Evolutionary conservation across 2,329 filamentous ascomycete genomes (phyloP).

Genomic region (Septoria petroselini): DNA sequence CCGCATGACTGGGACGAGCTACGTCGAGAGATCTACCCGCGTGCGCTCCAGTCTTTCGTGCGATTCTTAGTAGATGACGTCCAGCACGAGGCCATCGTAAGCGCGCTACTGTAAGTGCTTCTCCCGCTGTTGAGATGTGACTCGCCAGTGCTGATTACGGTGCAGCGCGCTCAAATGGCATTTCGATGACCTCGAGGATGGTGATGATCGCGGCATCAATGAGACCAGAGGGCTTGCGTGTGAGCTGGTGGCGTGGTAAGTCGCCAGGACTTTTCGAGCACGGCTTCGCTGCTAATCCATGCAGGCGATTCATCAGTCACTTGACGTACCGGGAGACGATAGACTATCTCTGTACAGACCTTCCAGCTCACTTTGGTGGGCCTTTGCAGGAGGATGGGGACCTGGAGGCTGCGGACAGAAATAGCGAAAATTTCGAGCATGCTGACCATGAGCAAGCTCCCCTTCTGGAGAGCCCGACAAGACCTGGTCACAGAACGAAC

Average conservation of each 20-base stretch:
- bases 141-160: neutral
- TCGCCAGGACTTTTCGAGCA: neutral
- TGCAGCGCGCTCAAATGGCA: constrained; percentile 70
- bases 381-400: constrained; percentile 14
- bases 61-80: constrained; percentile 62
- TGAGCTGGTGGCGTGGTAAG: constrained; percentile 69
- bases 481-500: constrained; percentile 17
- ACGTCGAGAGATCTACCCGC: constrained; percentile 61
- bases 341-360: constrained; percentile 70
- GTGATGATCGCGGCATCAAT: constrained; percentile 61
- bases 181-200: constrained; percentile 60
- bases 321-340: constrained; percentile 71
- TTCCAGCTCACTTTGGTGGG: constrained; percentile 38
- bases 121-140: too few species aligned
- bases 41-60: constrained; percentile 58
- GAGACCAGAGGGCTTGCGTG: constrained; percentile 69
- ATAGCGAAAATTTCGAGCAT: constrained; percentile 14
- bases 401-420: constrained; percentile 20
- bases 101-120: constrained; percentile 61
- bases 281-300: neutral
- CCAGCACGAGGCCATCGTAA: constrained; percentile 67
- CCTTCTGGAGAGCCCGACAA: constrained; percentile 19
- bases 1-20: constrained; percentile 73
- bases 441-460: constrained; percentile 25
- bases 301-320: constrained; percentile 64